Evolutionary conservation across 495 filamentous ascomycete species (phyloP).

Genomic region (Penicillium cinerascens): DNA sequence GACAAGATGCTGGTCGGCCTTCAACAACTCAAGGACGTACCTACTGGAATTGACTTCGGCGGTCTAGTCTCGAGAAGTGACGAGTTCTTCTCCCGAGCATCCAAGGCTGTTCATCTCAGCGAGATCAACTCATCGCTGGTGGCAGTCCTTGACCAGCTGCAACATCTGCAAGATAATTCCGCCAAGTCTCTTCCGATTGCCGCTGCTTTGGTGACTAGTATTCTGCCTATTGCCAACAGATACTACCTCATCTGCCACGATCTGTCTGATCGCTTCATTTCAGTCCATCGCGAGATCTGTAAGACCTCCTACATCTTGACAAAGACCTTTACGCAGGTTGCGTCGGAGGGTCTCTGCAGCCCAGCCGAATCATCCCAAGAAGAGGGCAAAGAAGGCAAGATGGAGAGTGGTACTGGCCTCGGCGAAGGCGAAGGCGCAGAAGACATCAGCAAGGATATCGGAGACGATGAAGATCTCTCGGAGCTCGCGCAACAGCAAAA

Average conservation of each 20-base stretch:
- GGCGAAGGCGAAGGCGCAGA: constrained; percentile 92
- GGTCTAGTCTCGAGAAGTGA: constrained; percentile 63
- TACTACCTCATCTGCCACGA: constrained; percentile 60
- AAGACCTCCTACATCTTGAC: constrained; percentile 70
- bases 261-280: constrained; percentile 48
- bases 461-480: constrained; percentile 86
- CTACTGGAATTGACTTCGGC: constrained; percentile 53
- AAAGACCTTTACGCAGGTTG: constrained; percentile 70
- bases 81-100: constrained; percentile 48
- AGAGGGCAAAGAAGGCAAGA: constrained; percentile 62
- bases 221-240: constrained; percentile 70
- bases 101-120: constrained; percentile 56
- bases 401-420: constrained; percentile 93
- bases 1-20: constrained; percentile 70
- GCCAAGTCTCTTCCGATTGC: constrained; percentile 41
- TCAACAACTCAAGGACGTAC: constrained; percentile 63
- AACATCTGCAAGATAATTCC: constrained; percentile 45
- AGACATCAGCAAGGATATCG: constrained; percentile 95
- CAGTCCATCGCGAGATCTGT: constrained; percentile 63
- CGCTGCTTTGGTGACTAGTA: constrained; percentile 58
- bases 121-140: constrained; percentile 53
- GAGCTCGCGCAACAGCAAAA: constrained; percentile 83
- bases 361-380: constrained; percentile 74
- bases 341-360: constrained; percentile 83
- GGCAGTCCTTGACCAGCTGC: constrained; percentile 46